Evolutionary conservation across 2,329 filamentous ascomycete genomes (phyloP).

Genomic region (Tolypocladium tundrense): DNA sequence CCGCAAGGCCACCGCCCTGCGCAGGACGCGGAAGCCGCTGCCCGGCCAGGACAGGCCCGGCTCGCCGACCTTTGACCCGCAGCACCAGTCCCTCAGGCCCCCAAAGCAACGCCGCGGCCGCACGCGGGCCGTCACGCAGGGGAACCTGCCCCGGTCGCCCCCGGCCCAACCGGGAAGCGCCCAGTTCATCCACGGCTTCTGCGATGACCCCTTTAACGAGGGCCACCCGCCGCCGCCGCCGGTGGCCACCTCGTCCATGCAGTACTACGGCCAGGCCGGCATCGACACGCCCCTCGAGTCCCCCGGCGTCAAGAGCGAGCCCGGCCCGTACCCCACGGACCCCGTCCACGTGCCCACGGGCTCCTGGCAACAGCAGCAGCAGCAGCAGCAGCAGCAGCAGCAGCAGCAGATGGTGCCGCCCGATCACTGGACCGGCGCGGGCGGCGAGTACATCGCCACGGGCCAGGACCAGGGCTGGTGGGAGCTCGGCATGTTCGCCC

Average conservation of each 20-base stretch:
- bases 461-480: constrained; percentile 17
- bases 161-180: constrained; percentile 14
- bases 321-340: constrained; percentile 14
- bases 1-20: constrained; percentile 26
- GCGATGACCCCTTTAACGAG: constrained; percentile 28
- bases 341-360: constrained; percentile 8
- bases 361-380: background rate
- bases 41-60: constrained; percentile 10
- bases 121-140: constrained; percentile 9
- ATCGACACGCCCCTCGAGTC: constrained; percentile 28
- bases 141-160: constrained; percentile 11
- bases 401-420: constrained; percentile 11
- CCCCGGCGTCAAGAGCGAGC: constrained; percentile 22
- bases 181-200: constrained; percentile 24
- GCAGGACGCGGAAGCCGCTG: constrained; percentile 16
- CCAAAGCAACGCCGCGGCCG: constrained; percentile 20
- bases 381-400: constrained; percentile 15
- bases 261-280: constrained; percentile 20
- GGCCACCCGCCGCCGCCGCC: constrained; percentile 12
- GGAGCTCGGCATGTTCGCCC: constrained; percentile 19
- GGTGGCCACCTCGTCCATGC: constrained; percentile 10
- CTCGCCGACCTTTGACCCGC: constrained; percentile 19
- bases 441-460: constrained; percentile 14
- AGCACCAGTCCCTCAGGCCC: constrained; percentile 18
- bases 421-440: constrained; percentile 13